Evolutionary conservation across 192 early-diverging fungal genomes (phyloP).

Genomic region (Irineochytrium annulatum): DNA sequence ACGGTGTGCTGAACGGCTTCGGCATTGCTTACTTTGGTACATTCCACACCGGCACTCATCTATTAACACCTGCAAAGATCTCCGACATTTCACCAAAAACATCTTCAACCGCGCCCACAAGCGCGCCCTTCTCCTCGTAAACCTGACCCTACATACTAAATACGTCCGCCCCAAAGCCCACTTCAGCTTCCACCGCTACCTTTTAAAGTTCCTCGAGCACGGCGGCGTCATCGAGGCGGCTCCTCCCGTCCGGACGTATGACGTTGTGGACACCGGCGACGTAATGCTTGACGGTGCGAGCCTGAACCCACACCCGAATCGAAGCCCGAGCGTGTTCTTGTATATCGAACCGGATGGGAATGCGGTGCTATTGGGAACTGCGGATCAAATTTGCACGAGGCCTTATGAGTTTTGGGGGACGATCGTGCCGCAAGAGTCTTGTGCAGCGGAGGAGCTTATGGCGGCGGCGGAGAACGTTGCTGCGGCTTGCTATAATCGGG

Average conservation of each 20-base stretch:
- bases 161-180: background rate
- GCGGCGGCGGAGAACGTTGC: background rate
- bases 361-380: background rate
- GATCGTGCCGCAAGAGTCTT: conserved; percentile 11
- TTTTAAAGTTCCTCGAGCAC: background rate
- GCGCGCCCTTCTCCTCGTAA: background rate
- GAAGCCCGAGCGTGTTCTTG: conserved; percentile 10
- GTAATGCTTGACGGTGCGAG: background rate
- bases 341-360: conserved; percentile 3
- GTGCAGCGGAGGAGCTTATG: conserved; percentile 6
- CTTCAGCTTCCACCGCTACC: background rate
- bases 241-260: conserved; percentile 9
- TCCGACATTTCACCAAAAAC: background rate
- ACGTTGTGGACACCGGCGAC: background rate
- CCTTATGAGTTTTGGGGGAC: conserved; percentile 17
- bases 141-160: background rate
- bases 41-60: background rate
- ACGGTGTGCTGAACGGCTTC: background rate
- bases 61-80: background rate
- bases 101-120: background rate
- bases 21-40: background rate
- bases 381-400: conserved; percentile 9
- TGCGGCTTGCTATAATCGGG: background rate
- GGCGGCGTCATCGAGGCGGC: conserved; percentile 15
- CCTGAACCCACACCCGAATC: background rate